A percentile compares a stretch with the other conserved stretches of the same genome.
These are phyloP conservation scores for Sporothrix mexicana DNA, from an alignment of 2,329 filamentous ascomycete species.

Conservation along the genomic window DNA sequence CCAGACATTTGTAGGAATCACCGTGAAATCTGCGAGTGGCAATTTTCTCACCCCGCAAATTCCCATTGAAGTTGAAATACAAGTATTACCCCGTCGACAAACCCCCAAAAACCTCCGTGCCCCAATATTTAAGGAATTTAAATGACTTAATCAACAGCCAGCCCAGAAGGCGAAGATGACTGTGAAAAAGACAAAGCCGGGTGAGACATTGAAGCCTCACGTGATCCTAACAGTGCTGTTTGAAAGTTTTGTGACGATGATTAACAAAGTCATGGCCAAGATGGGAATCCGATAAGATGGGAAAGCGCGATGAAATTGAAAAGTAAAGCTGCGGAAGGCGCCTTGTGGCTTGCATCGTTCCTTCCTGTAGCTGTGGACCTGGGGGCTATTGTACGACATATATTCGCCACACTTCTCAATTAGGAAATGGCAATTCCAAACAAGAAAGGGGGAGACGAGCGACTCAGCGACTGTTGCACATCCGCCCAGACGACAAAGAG, in stretches of 20 bases:
- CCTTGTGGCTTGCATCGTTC: conserved; percentile 18
- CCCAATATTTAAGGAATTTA: no score
- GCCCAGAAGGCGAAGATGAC: conserved; percentile 8
- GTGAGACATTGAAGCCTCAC: background rate
- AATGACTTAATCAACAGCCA: background rate
- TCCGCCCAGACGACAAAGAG: conserved; percentile 5
- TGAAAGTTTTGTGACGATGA: background rate
- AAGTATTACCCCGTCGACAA: no score
- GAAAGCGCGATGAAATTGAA: conserved; percentile 1
- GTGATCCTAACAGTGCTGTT: background rate
- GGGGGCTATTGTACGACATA: no score
- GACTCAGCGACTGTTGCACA: background rate
- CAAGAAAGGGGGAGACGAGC: background rate
- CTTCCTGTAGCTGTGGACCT: background rate
- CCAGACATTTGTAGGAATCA: background rate
- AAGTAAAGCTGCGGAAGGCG: background rate
- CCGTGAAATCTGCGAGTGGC: no score
- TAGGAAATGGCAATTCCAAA: conserved; percentile 16
- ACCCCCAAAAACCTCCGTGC: no score
- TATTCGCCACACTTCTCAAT: background rate
- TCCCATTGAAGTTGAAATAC: background rate
- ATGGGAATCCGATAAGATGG: background rate
- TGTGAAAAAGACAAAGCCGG: background rate
- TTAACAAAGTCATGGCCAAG: conserved; percentile 1
- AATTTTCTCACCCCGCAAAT: background rate